Evolutionary conservation across 2,329 filamentous ascomycete species (phyloP).

Genomic region (Botryotinia globosa): DNA sequence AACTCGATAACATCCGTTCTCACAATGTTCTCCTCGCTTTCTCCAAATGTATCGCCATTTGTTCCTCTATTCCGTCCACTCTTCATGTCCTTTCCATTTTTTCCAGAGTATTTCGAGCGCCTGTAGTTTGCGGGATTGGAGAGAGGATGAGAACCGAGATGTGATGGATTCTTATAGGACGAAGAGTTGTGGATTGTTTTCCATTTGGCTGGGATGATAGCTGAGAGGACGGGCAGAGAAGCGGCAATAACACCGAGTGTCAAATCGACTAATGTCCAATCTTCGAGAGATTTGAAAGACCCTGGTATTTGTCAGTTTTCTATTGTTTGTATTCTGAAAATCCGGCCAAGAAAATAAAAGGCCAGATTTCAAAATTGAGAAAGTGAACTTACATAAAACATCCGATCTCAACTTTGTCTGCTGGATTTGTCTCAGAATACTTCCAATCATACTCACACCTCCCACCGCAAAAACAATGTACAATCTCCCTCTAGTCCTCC

Average conservation of each 20-base stretch:
- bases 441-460: constrained; percentile 37
- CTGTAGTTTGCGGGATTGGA: background rate
- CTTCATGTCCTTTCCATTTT: background rate
- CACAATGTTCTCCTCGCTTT: constrained; percentile 28
- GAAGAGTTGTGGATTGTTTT: constrained; percentile 12
- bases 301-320: background rate
- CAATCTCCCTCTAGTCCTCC: constrained; percentile 37
- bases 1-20: constrained; percentile 27
- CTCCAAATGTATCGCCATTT: background rate
- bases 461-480: constrained; percentile 39
- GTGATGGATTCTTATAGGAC: background rate
- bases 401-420: constrained; percentile 18
- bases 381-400: constrained; percentile 7
- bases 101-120: background rate
- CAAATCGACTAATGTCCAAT: constrained; percentile 39
- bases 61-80: background rate
- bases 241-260: constrained; percentile 38
- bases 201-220: constrained; percentile 25
- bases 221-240: constrained; percentile 40
- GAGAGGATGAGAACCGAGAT: background rate
- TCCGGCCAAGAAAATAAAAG: background rate
- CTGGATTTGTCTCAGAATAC: constrained; percentile 36
- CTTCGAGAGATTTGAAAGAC: constrained; percentile 33
- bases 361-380: background rate
- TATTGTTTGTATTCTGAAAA: background rate